Base-by-base conservation (phyloP, 441 rosid species). In the Pelargonium citronellum region DNA sequence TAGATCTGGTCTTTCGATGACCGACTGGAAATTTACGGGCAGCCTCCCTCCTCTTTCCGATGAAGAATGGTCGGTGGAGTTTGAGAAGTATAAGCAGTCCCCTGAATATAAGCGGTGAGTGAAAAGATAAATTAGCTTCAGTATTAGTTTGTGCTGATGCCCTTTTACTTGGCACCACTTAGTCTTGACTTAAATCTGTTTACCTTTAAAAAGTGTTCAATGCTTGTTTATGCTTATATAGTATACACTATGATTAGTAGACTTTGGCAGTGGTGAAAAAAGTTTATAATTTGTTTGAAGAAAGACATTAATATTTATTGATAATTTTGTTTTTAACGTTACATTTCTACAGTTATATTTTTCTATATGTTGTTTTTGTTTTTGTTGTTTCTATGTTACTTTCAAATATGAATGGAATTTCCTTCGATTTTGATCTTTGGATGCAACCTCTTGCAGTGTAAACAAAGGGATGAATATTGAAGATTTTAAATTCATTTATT, bases 1-100 rank as follows among this genome's bases (percentile, higher is more conserved):
- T 10, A 85, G 96, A 39, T 94, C 96, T 64, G 97, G 96, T 73
- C 94, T 94, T 69, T 91, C 99, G 1, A 91, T 94, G 96, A 91
- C 97, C 63, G 99, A 91, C 63, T 91, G 97, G 99, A 91, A 91
- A 81, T 91, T 94, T 75, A 57, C 91, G 0, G 96, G 97, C 12
- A 71, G 80, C 53, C 92, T 90, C 67, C 97, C 96, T 78, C 96
- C 97, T 72, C 72, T 90, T 8, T 82, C 97, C 10, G 87, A 86
- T 49, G 92, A 87, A 71, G 95, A 93, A 67, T 94, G 99, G 92
- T 71, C 39, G 67, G 72, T 74, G 73, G 99, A 94, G 84, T 91
- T 91, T 72, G 94, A 87, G 71, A 91, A 90, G 69, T 94, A 94
- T 70, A 86, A 82, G 84, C 89, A 84, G 34, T 90, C 97, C 0